Evolutionary conservation across 73 alveolate genomes (phyloP).

Genomic region (Paramecium caudatum): DNA sequence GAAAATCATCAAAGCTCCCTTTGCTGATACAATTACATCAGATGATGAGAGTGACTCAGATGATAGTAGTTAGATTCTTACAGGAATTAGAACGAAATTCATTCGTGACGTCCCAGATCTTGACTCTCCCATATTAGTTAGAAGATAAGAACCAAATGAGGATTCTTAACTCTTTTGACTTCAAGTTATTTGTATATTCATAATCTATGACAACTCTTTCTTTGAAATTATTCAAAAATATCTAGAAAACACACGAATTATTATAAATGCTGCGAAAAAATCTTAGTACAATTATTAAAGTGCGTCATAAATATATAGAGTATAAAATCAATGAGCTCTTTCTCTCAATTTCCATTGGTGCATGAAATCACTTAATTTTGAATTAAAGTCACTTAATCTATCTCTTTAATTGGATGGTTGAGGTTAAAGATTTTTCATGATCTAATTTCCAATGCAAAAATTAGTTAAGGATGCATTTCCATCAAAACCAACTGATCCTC

Average conservation of each 20-base stretch:
- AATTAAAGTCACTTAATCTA: slow-evolving; percentile 31
- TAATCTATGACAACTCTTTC: no score
- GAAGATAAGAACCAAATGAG: slow-evolving; percentile 5
- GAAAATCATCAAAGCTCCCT: background rate
- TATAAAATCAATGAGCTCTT: slow-evolving; percentile 41
- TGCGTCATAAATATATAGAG: slow-evolving; percentile 2
- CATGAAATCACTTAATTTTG: background rate
- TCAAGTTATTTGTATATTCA: no score
- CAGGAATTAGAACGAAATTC: slow-evolving; percentile 30
- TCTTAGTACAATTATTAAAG: background rate
- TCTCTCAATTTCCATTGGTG: slow-evolving; percentile 39
- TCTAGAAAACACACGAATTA: background rate
- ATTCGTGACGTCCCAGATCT: slow-evolving; percentile 26
- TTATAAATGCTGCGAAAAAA: background rate
- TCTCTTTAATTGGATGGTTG: background rate
- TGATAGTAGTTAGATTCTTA: background rate
- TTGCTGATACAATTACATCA: slow-evolving; percentile 29
- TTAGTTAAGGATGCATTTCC: background rate
- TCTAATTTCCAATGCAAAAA: background rate
- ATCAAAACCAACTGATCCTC: slow-evolving; percentile 8
- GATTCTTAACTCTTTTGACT: slow-evolving; percentile 16
- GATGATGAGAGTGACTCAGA: slow-evolving; percentile 27
- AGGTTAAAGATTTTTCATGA: background rate
- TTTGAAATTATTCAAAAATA: no score
- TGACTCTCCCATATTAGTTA: slow-evolving; percentile 5